phyloP scores from a whole-genome alignment of 2,329 filamentous ascomycete species.

The Camillea tinctor region DNA sequence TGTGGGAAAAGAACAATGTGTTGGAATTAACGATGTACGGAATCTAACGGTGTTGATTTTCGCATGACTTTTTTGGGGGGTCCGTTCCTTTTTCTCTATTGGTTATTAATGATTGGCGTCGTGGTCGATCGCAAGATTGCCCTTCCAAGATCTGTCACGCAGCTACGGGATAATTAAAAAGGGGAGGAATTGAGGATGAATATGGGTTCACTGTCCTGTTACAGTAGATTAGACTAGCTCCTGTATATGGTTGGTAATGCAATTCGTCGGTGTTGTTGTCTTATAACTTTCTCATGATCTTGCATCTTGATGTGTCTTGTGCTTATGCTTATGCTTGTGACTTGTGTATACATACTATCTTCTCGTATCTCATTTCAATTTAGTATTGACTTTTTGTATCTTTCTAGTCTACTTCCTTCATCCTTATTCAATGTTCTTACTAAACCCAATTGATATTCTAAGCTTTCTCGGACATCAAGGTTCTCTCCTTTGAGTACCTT shows the following conservation, averaged over 20 bases:
- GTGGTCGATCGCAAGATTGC: constrained; percentile 30
- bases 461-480: too few relatives aligned
- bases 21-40: constrained; percentile 25
- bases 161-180: constrained; percentile 31
- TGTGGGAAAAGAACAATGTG: too few relatives aligned
- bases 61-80: constrained; percentile 21
- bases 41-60: constrained; percentile 27
- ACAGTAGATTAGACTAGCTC: constrained; percentile 42
- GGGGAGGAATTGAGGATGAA: constrained; percentile 21
- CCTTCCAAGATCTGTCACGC: constrained; percentile 17
- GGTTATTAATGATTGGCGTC: constrained; percentile 21
- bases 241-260: constrained; percentile 40
- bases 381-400: too few relatives aligned
- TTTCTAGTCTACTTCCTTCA: too few relatives aligned
- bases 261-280: constrained; percentile 26
- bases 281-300: constrained; percentile 6
- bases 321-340: too few relatives aligned
- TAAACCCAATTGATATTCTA: too few relatives aligned
- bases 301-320: neutral
- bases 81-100: constrained; percentile 11
- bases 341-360: too few relatives aligned
- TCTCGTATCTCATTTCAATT: too few relatives aligned
- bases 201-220: constrained; percentile 37
- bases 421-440: too few relatives aligned
- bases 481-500: too few relatives aligned